Conservation (phyloP, 371 early-diverging fungal species). For the Mucor piriformis region DNA sequence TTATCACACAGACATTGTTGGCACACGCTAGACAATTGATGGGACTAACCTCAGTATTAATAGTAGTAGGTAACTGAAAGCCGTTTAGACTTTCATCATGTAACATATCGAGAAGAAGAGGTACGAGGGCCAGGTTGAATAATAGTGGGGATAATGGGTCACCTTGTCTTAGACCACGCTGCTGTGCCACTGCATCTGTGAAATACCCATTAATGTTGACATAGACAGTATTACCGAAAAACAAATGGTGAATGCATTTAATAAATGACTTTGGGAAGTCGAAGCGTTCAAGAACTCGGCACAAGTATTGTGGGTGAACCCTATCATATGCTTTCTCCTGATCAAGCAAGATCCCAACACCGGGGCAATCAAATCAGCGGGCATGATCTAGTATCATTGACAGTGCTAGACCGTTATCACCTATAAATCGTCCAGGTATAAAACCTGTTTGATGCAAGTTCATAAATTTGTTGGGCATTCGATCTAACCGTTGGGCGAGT, state of each 20-base stretch:
- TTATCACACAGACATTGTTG: constrained; percentile 15
- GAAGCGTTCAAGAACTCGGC: neutral
- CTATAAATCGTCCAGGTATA: constrained; percentile 7
- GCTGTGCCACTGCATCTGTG: neutral
- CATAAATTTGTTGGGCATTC: neutral
- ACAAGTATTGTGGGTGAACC: constrained; percentile 18
- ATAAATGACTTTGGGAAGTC: constrained; percentile 11
- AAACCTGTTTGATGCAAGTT: constrained; percentile 11
- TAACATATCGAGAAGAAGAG: neutral
- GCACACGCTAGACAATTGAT: constrained; percentile 11
- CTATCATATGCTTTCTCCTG: constrained; percentile 29
- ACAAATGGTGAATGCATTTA: neutral
- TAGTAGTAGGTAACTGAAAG: neutral
- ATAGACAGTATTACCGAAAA: neutral
- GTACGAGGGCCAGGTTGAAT: constrained; percentile 20
- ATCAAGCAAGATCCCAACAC: constrained; percentile 15
- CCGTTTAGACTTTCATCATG: neutral
- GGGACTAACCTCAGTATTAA: neutral
- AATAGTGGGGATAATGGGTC: constrained; percentile 15
- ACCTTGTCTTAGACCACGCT: constrained; percentile 12
- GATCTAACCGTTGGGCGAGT: constrained; percentile 10
- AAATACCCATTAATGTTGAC: constrained; percentile 28
- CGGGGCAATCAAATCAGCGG: neutral
- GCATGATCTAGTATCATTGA: constrained; percentile 12
- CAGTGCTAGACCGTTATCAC: constrained; percentile 7